Evolutionary conservation across 2,329 filamentous ascomycete genomes (phyloP).

Genomic region (Sclerotinia sclerotiorum): DNA sequence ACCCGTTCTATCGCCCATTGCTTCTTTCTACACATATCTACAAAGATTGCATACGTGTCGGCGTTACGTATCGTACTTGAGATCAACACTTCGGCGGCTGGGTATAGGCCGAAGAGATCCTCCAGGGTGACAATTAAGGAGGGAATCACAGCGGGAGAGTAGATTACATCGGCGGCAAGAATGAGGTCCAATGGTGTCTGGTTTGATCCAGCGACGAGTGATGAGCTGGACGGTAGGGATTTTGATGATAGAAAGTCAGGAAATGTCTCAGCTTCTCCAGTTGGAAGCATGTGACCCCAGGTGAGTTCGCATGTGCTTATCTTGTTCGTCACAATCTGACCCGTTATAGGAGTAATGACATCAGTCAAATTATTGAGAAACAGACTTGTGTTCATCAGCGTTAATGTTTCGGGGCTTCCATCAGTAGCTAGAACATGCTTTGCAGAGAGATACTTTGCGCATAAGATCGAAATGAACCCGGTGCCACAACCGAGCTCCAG

Average conservation of each 20-base stretch:
- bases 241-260: constrained; percentile 17
- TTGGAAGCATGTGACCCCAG: constrained; percentile 44
- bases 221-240: neutral
- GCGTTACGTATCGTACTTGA: constrained; percentile 70
- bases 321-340: constrained; percentile 43
- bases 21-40: constrained; percentile 50
- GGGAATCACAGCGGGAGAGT: constrained; percentile 64
- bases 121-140: constrained; percentile 63
- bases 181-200: constrained; percentile 58
- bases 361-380: constrained; percentile 61
- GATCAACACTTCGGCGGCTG: constrained; percentile 60
- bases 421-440: constrained; percentile 67
- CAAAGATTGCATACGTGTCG: constrained; percentile 65
- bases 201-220: constrained; percentile 30
- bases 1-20: constrained; percentile 48
- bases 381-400: constrained; percentile 65
- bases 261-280: constrained; percentile 41
- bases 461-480: constrained; percentile 72
- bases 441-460: constrained; percentile 64
- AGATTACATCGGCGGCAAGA: constrained; percentile 76
- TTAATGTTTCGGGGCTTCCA: constrained; percentile 70
- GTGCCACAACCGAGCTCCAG: constrained; percentile 77
- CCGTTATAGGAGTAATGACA: neutral
- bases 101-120: constrained; percentile 59
- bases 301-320: constrained; percentile 56